Percentiles rank a stretch among this genome's conserved stretches.
These are phyloP conservation scores for Sugiyamaella paludigena DNA, from an alignment of 1,139 yeast species.

Conservation along the genomic window DNA sequence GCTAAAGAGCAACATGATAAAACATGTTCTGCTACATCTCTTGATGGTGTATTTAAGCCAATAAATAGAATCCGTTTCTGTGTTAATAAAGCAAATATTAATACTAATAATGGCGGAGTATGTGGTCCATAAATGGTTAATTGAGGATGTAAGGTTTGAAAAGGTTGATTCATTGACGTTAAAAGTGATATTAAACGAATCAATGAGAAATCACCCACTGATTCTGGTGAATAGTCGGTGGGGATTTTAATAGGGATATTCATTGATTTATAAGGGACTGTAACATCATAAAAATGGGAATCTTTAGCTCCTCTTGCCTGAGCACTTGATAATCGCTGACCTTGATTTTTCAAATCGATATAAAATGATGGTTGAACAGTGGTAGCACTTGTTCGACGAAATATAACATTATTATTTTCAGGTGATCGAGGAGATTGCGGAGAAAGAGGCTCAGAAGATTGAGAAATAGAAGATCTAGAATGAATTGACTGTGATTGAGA, in stretches of 20 bases:
- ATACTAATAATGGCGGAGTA: slow-evolving; percentile 57
- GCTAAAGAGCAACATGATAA: slow-evolving; percentile 53
- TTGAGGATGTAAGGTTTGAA: slow-evolving; percentile 34
- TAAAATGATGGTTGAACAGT: slow-evolving; percentile 27
- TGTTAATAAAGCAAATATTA: slow-evolving; percentile 57
- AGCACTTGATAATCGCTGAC: slow-evolving; percentile 24
- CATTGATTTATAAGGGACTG: slow-evolving; percentile 33
- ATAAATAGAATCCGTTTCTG: slow-evolving; percentile 55
- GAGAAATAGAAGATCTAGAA: background rate
- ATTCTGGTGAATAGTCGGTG: slow-evolving; percentile 35
- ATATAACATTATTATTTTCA: background rate
- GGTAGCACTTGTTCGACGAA: slow-evolving; percentile 3
- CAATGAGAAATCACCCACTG: slow-evolving; percentile 36
- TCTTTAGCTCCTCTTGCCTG: slow-evolving; percentile 29
- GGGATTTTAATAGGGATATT: slow-evolving; percentile 39
- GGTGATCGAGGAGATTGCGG: background rate
- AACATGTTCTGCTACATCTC: slow-evolving; percentile 55
- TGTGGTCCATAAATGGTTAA: slow-evolving; percentile 51
- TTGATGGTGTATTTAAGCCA: slow-evolving; percentile 55
- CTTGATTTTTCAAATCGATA: slow-evolving; percentile 33
- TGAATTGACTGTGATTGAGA: slow-evolving; percentile 1
- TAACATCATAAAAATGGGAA: slow-evolving; percentile 37
- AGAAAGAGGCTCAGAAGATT: slow-evolving; percentile 3
- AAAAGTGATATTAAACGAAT: slow-evolving; percentile 30
- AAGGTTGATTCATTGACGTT: slow-evolving; percentile 24